These are phyloP conservation scores for Hapsidospora chrysogenum DNA, from an alignment of 495 filamentous ascomycete species.

Conservation along the genomic window DNA sequence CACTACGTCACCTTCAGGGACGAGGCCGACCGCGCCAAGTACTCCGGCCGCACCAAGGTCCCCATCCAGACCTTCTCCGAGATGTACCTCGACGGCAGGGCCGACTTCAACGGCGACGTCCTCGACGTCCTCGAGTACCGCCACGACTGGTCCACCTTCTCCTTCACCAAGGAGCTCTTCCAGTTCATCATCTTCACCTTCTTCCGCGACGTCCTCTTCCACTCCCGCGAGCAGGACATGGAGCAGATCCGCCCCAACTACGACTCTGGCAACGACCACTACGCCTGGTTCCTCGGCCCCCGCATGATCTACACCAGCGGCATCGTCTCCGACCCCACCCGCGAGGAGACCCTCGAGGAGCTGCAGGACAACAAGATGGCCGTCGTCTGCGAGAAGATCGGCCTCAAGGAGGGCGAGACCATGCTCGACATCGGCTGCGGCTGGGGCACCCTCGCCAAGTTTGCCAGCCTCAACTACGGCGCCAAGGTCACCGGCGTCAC, in stretches of 20 bases:
- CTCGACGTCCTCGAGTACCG: slow-evolving; percentile 69
- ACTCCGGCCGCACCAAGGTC: slow-evolving; percentile 62
- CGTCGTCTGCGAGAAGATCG: slow-evolving; percentile 75
- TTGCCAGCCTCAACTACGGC: slow-evolving; percentile 62
- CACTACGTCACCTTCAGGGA: slow-evolving; percentile 76
- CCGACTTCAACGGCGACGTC: slow-evolving; percentile 72
- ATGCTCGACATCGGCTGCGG: slow-evolving; percentile 77
- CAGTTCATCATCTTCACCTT: slow-evolving; percentile 56
- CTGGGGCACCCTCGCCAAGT: slow-evolving; percentile 73
- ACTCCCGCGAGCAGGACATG: slow-evolving; percentile 67
- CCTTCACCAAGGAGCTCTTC: slow-evolving; percentile 56
- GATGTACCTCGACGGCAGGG: slow-evolving; percentile 75
- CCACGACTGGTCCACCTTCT: slow-evolving; percentile 77
- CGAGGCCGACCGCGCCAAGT: slow-evolving; percentile 51
- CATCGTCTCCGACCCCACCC: slow-evolving; percentile 57
- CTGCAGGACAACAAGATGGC: slow-evolving; percentile 82
- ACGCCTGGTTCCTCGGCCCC: slow-evolving; percentile 77
- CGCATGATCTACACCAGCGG: slow-evolving; percentile 87
- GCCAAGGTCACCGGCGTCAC: slow-evolving; percentile 66
- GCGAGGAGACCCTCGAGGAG: slow-evolving; percentile 66
- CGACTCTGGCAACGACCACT: slow-evolving; percentile 78
- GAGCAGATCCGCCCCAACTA: slow-evolving; percentile 81
- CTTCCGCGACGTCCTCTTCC: slow-evolving; percentile 61
- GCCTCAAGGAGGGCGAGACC: slow-evolving; percentile 48
- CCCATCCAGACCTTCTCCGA: slow-evolving; percentile 78